Evolutionary conservation across 495 filamentous ascomycete species (phyloP), one percentile per base, ranked within the genome.

Genomic region (Polyplosphaeria fusca): DNA sequence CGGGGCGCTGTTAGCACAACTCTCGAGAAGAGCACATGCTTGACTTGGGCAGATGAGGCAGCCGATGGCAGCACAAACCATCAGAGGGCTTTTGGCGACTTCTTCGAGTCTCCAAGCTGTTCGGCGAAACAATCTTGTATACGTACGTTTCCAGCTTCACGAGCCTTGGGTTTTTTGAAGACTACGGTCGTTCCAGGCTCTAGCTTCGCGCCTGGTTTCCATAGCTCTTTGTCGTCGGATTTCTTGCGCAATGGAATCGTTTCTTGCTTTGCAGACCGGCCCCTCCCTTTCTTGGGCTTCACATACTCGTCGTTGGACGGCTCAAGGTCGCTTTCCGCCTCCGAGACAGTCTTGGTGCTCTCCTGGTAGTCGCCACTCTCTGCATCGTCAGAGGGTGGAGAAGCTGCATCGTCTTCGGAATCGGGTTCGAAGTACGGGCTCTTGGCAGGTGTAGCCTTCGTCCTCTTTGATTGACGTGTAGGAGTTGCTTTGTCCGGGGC

Each of bases 131-230:
- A n/a, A n/a, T n/a, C n/a, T n/a, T n/a, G n/a, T n/a, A n/a, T n/a
- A n/a, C n/a, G 77, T 5, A 82, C 76, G 11, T 80, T 77, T 5
- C 82, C 86, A 11, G 80, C 76, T 37, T 82, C 82, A 53, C 88
- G 78, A 5, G 88, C 76, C 70, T 88, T 84, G 22, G 82, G 84
- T 41, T 85, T 80, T 41, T 83, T 79, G 60, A 89, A 85, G 64
- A 89, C 51, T 28, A 86, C 73, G 58, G 83, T 78, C 55, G 79
- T 81, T 2, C 82, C 83, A 11, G 82, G 82, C 7, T 73, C 79
- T n/a, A 84, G 66, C 41, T 75, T 81, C 37, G 81, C 78, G 3
- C 81, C 82, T 58, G 75, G 73, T 57, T 77, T 72, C 82, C 80
- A 83, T 5, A 82, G 65, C 52, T 85, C 79, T 63, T 79, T 71